phyloP scores from a whole-genome alignment of 176 grass and related monocot species.

The Oryza coarctata region DNA sequence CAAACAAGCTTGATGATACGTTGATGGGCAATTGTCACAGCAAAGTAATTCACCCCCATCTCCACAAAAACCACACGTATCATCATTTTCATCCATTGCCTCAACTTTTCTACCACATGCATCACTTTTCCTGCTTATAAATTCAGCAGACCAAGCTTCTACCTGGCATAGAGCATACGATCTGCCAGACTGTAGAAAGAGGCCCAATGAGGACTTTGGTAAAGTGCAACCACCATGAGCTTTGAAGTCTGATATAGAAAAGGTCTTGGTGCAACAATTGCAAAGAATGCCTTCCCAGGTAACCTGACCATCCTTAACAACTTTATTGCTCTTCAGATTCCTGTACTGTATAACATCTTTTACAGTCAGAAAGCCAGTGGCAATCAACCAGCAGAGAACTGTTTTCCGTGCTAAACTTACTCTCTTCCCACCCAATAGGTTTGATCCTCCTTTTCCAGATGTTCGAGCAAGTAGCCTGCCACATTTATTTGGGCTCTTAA shows the following conservation, averaged over 20 bases:
- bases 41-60: constrained; percentile 97
- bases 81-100: constrained; percentile 81
- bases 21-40: constrained; percentile 96
- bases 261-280: constrained; percentile 66
- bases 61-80: constrained; percentile 94
- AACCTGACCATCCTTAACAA: constrained; percentile 79
- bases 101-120: constrained; percentile 45
- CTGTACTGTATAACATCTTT: constrained; percentile 88
- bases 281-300: constrained; percentile 87
- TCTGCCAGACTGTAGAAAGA: constrained; percentile 87
- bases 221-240: constrained; percentile 65
- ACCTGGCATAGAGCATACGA: constrained; percentile 83
- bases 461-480: constrained; percentile 48
- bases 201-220: constrained; percentile 65
- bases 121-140: constrained; percentile 59
- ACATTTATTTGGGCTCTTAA: constrained; percentile 47
- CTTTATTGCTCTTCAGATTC: constrained; percentile 56
- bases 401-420: constrained; percentile 77
- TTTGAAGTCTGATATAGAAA: constrained; percentile 81
- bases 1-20: constrained; percentile 91
- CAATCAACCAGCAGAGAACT: constrained; percentile 95
- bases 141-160: constrained; percentile 95
- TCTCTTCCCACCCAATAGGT: constrained; percentile 61
- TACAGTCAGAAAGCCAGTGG: constrained; percentile 72
- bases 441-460: constrained; percentile 56